Base-by-base conservation (phyloP, 2,329 filamentous ascomycete genomes). In the Aspergillus nomiae region DNA sequence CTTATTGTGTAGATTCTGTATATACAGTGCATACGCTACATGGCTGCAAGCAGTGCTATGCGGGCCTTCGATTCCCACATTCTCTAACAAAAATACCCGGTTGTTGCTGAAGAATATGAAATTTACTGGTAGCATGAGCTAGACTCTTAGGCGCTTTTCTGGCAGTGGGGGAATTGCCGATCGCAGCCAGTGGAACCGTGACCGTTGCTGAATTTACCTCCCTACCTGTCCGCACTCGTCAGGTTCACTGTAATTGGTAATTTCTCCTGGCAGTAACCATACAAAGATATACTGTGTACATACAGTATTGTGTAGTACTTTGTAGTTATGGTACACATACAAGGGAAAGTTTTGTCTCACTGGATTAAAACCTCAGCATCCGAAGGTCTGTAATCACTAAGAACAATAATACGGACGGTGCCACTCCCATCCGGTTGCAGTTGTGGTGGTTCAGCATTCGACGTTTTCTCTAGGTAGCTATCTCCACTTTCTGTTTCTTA, bases 401-500 rank as follows among this genome's bases (percentile, higher is more conserved):
- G 45, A 48, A 30, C 14, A 50, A 50, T 28, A 50, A 30, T 50
- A 50, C 46, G 46, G 30, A 50, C 46, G 16, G 46, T 30, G 14
- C 24, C 46, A 50, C 46, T 50, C 24, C 46, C 7, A 28, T 50
- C 51, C 36, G 55, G 38, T 57, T 57, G 34, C 55, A 28, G 55
- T 57, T 51, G 55, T 55, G 62, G 55, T 55, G 62, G 55, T 59
- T 50, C 46, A 63, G 53, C 34, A 57, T 50, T 60, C 46, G 60
- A 51, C 46, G 57, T 58, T 56, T 53, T 63, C 58, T 56, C 38
- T 24, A 24, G 21, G 21, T 24, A 24, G 21, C 21, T 61, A 65
- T 65, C 67, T 66, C 69, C 69, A 68, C 68, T 70, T 68, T 69
- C 65, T 66, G 65, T 68, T 66, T 68, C 65, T 45, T 36, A 24